A percentile compares a stretch with the other conserved stretches of the same genome.
Conservation (phyloP, 2,329 filamentous ascomycete genomes). For the Calonectria crousiana region DNA sequence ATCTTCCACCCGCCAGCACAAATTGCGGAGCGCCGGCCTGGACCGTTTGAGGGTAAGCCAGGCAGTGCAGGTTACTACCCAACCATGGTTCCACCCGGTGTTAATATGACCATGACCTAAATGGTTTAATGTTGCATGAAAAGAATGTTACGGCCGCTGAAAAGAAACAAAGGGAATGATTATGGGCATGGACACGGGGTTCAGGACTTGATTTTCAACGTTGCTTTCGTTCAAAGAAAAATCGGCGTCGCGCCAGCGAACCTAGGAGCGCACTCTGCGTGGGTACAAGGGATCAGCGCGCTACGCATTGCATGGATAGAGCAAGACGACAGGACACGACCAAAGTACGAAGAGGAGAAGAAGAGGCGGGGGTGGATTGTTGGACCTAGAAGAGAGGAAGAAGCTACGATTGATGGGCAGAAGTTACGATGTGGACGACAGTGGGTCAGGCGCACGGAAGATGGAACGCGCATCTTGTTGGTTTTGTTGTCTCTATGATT, state of each 20-base stretch:
- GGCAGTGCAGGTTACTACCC: conserved; percentile 67
- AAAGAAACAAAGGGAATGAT: conserved; percentile 24
- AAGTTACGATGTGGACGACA: conserved; percentile 40
- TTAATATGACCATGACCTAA: conserved; percentile 57
- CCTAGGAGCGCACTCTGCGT: conserved; percentile 10
- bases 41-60: conserved; percentile 66
- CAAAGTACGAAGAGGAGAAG: conserved; percentile 6
- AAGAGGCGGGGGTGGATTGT: not conserved
- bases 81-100: conserved; percentile 59
- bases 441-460: conserved; percentile 26
- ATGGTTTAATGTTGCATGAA: conserved; percentile 14
- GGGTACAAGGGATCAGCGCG: not conserved
- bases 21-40: conserved; percentile 53
- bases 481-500: conserved; percentile 12
- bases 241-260: conserved; percentile 7
- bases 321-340: conserved; percentile 6
- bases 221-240: conserved; percentile 37
- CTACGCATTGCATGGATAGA: conserved; percentile 21
- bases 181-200: conserved; percentile 35
- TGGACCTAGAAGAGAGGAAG: not conserved
- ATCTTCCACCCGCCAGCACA: conserved; percentile 58
- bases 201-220: conserved; percentile 25
- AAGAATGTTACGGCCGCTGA: conserved; percentile 26
- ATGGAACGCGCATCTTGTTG: conserved; percentile 20
- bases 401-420: conserved; percentile 16